Evolutionary conservation across 768 basidiomycete genomes (phyloP).

Genomic region (Hericium rajendrae): DNA sequence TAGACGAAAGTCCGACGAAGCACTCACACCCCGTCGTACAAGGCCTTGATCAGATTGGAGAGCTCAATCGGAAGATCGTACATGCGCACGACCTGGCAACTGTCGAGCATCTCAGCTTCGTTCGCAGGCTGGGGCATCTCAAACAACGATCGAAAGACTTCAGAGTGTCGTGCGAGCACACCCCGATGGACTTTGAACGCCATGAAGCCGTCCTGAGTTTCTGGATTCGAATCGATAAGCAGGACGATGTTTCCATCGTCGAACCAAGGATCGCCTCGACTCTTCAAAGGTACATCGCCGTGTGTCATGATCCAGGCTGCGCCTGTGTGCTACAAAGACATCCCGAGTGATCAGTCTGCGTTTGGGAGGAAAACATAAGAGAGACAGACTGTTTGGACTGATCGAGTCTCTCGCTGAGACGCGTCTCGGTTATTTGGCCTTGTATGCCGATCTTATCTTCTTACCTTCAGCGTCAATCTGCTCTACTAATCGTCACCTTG

Average conservation of each 20-base stretch:
- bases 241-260: constrained; percentile 53
- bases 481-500: not conserved
- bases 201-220: constrained; percentile 19
- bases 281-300: not conserved
- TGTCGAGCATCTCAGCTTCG: constrained; percentile 29
- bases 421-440: not conserved
- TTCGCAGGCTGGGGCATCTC: constrained; percentile 32
- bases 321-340: not conserved
- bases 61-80: constrained; percentile 42
- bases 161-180: constrained; percentile 41
- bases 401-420: not conserved
- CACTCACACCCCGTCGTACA: constrained; percentile 50
- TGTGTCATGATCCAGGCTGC: not conserved
- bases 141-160: constrained; percentile 48
- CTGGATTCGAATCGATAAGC: constrained; percentile 25
- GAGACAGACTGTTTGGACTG: not conserved
- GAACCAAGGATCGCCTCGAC: constrained; percentile 42
- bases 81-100: constrained; percentile 43
- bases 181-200: constrained; percentile 46
- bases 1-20: constrained; percentile 1
- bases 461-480: not conserved
- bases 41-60: constrained; percentile 38
- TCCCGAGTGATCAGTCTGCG: not conserved
- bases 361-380: not conserved
- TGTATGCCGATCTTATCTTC: not conserved